Conservation (phyloP, 768 basidiomycete species). For the Tulasnella calospora region DNA sequence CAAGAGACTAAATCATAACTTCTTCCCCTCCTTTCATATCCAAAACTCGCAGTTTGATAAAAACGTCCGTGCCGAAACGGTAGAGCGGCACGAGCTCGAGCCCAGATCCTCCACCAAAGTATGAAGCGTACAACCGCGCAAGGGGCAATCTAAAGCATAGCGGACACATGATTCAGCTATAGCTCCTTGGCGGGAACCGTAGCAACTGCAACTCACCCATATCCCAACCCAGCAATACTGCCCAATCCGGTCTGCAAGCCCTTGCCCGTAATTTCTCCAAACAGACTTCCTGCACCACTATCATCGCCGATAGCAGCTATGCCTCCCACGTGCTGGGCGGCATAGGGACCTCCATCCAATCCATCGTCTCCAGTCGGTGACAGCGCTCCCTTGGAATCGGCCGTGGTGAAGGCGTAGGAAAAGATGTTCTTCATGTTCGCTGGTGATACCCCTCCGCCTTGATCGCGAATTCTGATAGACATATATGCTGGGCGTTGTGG, state of each 20-base stretch:
- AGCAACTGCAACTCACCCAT: conserved; percentile 45
- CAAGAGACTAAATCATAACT: conserved; percentile 41
- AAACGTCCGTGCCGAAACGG: conserved; percentile 54
- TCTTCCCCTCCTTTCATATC: conserved; percentile 46
- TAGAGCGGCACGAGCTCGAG: conserved; percentile 76
- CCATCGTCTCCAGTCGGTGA: conserved; percentile 39
- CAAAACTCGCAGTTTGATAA: conserved; percentile 51
- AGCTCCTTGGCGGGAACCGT: background rate
- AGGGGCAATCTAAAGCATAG: conserved; percentile 30
- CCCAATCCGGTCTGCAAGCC: conserved; percentile 76
- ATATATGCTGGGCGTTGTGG: conserved; percentile 47
- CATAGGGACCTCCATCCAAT: conserved; percentile 63
- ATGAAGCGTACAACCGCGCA: conserved; percentile 42
- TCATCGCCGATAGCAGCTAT: conserved; percentile 52
- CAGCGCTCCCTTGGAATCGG: conserved; percentile 43
- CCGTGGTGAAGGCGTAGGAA: conserved; percentile 89
- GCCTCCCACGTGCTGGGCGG: conserved; percentile 72
- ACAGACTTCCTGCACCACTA: conserved; percentile 51
- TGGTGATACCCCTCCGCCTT: conserved; percentile 78
- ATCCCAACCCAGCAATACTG: conserved; percentile 86
- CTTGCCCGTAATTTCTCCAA: conserved; percentile 71
- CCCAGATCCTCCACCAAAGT: conserved; percentile 68
- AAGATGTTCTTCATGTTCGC: conserved; percentile 74
- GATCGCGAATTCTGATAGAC: conserved; percentile 75
- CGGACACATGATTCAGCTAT: background rate